Conservation (phyloP, 306 rosid species). For the Acacia melanoxylon region DNA sequence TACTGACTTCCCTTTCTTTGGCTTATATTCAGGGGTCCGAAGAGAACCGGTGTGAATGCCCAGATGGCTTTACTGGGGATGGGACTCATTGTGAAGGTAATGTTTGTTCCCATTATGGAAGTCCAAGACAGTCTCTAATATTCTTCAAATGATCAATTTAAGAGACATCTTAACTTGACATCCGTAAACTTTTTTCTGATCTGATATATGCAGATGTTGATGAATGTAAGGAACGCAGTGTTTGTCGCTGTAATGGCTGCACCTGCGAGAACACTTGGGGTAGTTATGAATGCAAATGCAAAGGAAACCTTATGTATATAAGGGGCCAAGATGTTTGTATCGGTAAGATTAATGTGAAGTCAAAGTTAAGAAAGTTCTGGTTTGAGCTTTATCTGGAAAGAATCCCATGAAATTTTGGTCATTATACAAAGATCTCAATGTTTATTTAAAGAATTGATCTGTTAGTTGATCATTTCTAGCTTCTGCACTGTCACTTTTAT, state of each 20-base stretch:
- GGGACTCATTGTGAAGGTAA: conserved; percentile 78
- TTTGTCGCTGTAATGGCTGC: conserved; percentile 52
- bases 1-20: conserved; percentile 18
- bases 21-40: conserved; percentile 49
- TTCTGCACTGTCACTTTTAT: no score
- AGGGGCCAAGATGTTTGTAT: conserved; percentile 52
- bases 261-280: conserved; percentile 55
- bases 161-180: not conserved
- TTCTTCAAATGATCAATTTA: conserved; percentile 5
- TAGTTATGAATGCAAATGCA: conserved; percentile 55
- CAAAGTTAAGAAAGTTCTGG: not conserved
- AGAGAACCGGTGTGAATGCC: conserved; percentile 72
- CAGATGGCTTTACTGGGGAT: conserved; percentile 68
- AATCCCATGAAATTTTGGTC: not conserved
- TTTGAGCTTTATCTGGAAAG: not conserved
- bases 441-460: not conserved
- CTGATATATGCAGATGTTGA: conserved; percentile 39
- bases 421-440: not conserved
- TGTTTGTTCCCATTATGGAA: conserved; percentile 12
- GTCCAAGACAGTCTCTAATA: not conserved
- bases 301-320: conserved; percentile 52
- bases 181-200: conserved; percentile 22
- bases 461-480: no score
- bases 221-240: conserved; percentile 52
- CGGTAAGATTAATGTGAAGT: conserved; percentile 33